phyloP scores from a whole-genome alignment of 1,139 yeast genomes.

The Diutina sp. region DNA sequence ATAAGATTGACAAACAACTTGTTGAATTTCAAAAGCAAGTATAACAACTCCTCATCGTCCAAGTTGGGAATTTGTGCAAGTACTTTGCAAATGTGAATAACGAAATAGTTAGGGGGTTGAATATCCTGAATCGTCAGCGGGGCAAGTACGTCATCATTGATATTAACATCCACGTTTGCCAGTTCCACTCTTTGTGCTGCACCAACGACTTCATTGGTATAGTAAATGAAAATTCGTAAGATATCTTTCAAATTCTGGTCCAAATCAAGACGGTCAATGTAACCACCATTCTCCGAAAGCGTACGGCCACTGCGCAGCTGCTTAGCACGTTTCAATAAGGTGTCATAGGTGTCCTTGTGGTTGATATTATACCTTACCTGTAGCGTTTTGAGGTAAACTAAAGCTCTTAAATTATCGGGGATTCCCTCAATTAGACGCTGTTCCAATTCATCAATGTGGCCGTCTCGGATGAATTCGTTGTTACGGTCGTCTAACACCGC shows the following conservation, averaged over 20 bases:
- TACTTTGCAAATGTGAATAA: conserved; percentile 10
- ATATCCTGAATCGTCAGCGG: background rate
- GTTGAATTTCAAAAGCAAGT: conserved; percentile 21
- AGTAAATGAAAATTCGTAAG: conserved; percentile 21
- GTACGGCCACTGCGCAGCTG: conserved; percentile 2
- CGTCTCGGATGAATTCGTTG: conserved; percentile 10
- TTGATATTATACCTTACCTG: conserved; percentile 20
- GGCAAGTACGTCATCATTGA: background rate
- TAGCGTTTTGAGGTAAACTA: conserved; percentile 21
- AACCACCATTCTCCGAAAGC: conserved; percentile 6
- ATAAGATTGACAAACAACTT: conserved; percentile 16
- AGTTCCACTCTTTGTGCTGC: background rate
- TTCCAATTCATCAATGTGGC: conserved; percentile 14
- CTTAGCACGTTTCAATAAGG: conserved; percentile 19
- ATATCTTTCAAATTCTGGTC: conserved; percentile 15
- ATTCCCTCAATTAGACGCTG: conserved; percentile 18
- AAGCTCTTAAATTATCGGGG: conserved; percentile 17
- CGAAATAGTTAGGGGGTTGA: conserved; percentile 14
- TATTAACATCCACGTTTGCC: background rate
- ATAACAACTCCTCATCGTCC: conserved; percentile 18
- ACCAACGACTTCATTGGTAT: conserved; percentile 14
- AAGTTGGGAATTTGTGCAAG: conserved; percentile 13
- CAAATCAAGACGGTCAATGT: conserved; percentile 11
- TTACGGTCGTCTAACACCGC: conserved; percentile 12
- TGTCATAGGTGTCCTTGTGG: conserved; percentile 16